These are phyloP conservation scores for Fagus crenata DNA, from an alignment of 306 rosid species.

Conservation along the genomic window DNA sequence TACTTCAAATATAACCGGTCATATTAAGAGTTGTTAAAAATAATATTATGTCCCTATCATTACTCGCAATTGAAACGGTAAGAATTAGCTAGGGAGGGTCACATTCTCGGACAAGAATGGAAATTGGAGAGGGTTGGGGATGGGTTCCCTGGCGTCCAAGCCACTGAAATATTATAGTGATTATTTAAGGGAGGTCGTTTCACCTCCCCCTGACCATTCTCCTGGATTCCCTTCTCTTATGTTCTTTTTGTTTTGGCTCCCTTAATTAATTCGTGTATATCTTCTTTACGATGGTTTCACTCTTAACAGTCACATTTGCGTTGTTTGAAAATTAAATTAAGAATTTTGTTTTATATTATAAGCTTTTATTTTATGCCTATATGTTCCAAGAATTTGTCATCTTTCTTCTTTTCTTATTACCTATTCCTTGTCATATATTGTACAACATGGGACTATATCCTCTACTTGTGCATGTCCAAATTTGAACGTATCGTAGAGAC, in stretches of 20 bases:
- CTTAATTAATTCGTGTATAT: neutral
- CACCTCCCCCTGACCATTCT: constrained; percentile 12
- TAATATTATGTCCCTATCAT: too few relatives aligned
- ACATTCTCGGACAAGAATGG: neutral
- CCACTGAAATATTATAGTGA: constrained; percentile 20
- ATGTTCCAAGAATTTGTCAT: too few relatives aligned
- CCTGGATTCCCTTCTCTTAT: constrained; percentile 29
- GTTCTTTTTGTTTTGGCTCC: neutral
- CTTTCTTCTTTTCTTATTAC: too few relatives aligned
- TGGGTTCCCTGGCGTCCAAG: constrained; percentile 25
- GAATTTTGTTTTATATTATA: too few relatives aligned
- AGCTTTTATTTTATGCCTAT: too few relatives aligned
- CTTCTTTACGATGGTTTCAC: neutral
- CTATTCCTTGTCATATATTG: neutral
- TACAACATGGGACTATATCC: neutral
- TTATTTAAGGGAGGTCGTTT: constrained; percentile 1
- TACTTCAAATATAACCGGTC: too few relatives aligned
- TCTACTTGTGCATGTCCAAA: neutral
- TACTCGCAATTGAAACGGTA: neutral
- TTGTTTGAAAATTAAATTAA: too few relatives aligned
- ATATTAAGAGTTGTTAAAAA: too few relatives aligned
- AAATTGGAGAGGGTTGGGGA: neutral
- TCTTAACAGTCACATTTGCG: too few relatives aligned
- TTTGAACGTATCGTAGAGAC: neutral
- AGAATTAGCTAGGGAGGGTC: neutral